Base-by-base conservation (phyloP, 2,329 filamentous ascomycete genomes). In the Xylaria sp. region DNA sequence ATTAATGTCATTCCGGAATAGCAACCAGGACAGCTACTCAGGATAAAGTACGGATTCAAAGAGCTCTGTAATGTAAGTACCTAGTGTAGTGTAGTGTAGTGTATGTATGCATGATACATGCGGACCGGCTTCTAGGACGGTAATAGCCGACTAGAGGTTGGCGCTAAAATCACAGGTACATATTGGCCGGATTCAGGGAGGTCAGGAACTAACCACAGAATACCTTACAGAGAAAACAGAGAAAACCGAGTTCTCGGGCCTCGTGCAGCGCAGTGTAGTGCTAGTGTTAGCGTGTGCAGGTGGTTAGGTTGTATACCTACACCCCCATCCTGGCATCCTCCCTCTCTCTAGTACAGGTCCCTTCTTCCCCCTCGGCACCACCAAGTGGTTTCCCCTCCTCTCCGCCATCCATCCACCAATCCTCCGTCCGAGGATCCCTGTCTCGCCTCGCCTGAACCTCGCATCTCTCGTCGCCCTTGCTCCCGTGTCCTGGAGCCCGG, bases 201-300 rank as follows among this genome's bases (percentile, higher is more conserved):
- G 59, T 48, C 35, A 53, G 57, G 23, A 48, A 47, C 55, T 58
- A 44, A 44, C 37, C 37, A 58, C 37, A 44, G 40, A 58, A 44
- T 44, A n/a, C n/a, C n/a, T n/a, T n/a, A n/a, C 16, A 44, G 18
- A 29, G 42, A 42, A 9, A 35, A 10, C 37, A 58, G 55, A 44
- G 73, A 63, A 77, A 77, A 77, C 75, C 75, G 75, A 77, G 75
- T 76, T 75, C 73, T 76, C 76, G 75, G 75, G 75, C 75, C 75
- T 71, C 73, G 68, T 68, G 70, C 63, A 71, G 63, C 57, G 69
- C 68, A 63, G 66, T 51, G 48, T 50, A 50, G 47, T 23, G 23
- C 21, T 48, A 12, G 44, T 23, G 44, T 23, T 47, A 47, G 44
- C 44, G 44, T 6, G 44, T 47, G 44, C 63, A 66, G 57, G 21